Conservation (phyloP, 305 asterid genomes). For the Solanum hybrid region DNA sequence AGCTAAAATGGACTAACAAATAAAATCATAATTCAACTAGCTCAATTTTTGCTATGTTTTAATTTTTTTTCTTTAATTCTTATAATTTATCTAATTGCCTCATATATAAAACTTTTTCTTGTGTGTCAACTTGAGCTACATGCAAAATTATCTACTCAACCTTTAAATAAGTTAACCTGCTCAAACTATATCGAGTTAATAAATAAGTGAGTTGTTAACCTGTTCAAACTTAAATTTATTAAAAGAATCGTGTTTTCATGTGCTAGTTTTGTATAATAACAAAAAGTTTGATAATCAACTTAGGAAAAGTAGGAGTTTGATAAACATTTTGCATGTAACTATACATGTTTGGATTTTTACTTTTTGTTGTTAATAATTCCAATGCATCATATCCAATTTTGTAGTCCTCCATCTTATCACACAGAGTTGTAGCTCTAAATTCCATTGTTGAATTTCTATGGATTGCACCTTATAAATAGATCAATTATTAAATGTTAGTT, state of each 20-base stretch:
- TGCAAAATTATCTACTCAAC: not conserved
- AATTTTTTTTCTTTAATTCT: no score
- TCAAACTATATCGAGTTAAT: no score
- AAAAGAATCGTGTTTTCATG: not conserved
- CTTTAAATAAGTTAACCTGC: not conserved
- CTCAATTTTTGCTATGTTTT: not conserved
- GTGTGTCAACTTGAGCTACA: not conserved
- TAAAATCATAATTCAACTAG: not conserved
- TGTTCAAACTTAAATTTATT: not conserved
- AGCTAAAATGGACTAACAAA: not conserved
- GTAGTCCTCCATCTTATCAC: slow-evolving; percentile 24
- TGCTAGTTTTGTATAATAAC: not conserved
- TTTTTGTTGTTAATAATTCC: not conserved
- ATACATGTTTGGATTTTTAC: not conserved
- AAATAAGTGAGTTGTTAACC: not conserved
- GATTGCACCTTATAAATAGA: not conserved
- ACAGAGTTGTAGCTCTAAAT: slow-evolving; percentile 6
- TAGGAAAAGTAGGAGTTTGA: not conserved
- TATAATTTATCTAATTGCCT: not conserved
- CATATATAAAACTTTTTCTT: not conserved
- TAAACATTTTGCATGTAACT: not conserved
- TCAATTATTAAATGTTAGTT: not conserved
- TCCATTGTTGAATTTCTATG: slow-evolving; percentile 9
- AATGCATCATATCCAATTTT: slow-evolving; percentile 15
- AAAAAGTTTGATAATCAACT: not conserved